phyloP scores from a whole-genome alignment of 2,329 filamentous ascomycete genomes.

The Colletotrichum tofieldiae region DNA sequence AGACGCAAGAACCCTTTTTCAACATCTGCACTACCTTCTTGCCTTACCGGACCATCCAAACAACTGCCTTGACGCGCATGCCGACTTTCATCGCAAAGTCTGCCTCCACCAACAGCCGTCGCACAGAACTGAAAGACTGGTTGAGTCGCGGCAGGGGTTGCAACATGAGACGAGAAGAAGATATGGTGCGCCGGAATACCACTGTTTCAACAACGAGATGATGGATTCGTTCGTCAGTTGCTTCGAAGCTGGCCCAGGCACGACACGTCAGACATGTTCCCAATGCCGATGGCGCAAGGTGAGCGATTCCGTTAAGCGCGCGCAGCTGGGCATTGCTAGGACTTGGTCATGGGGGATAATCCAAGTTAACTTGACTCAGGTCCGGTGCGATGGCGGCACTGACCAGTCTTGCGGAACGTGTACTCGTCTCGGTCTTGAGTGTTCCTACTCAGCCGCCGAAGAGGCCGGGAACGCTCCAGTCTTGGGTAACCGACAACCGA shows the following conservation, averaged over 20 bases:
- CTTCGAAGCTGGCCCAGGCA: slow-evolving; percentile 40
- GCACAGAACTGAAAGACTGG: slow-evolving; percentile 8
- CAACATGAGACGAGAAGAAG: slow-evolving; percentile 28
- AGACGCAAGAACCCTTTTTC: background rate
- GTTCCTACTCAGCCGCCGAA: slow-evolving; percentile 47
- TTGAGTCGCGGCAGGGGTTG: slow-evolving; percentile 21
- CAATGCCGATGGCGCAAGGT: slow-evolving; percentile 47
- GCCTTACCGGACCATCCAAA: background rate
- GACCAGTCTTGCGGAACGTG: slow-evolving; percentile 51
- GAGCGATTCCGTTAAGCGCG: background rate
- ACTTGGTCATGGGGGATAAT: background rate
- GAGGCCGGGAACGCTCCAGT: background rate
- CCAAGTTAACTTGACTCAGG: slow-evolving; percentile 16
- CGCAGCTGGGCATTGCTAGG: background rate
- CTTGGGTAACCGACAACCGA: slow-evolving; percentile 40
- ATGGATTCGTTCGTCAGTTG: slow-evolving; percentile 45
- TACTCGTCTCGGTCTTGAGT: slow-evolving; percentile 52
- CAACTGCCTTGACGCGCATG: background rate
- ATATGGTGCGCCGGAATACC: slow-evolving; percentile 28
- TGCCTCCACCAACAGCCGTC: background rate
- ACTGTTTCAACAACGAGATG: slow-evolving; percentile 23
- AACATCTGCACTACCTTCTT: background rate
- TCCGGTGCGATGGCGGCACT: slow-evolving; percentile 52
- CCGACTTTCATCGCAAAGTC: background rate
- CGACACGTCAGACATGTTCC: slow-evolving; percentile 45